These are phyloP conservation scores for Geranomyces michiganensis DNA, from an alignment of 192 early-diverging fungal genomes.

Conservation along the genomic window DNA sequence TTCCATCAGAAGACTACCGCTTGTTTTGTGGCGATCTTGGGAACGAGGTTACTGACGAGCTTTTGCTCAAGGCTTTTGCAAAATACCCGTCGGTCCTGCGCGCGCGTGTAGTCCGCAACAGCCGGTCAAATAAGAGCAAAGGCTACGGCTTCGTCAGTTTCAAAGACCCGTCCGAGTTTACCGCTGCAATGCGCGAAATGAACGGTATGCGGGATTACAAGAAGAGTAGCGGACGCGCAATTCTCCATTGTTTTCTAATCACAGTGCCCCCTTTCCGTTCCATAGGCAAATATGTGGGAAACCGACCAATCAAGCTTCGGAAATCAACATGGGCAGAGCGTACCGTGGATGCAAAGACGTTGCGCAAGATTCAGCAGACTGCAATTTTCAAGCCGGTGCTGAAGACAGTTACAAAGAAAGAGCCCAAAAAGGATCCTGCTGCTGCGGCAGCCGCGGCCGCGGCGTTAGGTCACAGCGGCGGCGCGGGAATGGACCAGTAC, in stretches of 20 bases:
- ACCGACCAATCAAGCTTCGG: conserved; percentile 89
- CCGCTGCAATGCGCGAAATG: conserved; percentile 92
- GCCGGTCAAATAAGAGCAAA: conserved; percentile 79
- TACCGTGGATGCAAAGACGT: conserved; percentile 71
- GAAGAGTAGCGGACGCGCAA: too few species aligned
- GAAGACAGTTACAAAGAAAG: conserved; percentile 15
- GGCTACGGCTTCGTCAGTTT: conserved; percentile 97
- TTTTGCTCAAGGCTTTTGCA: conserved; percentile 76
- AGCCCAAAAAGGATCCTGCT: too few species aligned
- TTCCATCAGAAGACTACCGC: conserved; percentile 75
- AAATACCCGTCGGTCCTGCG: conserved; percentile 85
- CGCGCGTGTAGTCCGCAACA: conserved; percentile 84
- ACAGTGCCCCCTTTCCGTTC: neutral
- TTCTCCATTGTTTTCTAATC: too few species aligned
- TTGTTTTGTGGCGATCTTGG: conserved; percentile 94
- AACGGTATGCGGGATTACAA: conserved; percentile 62
- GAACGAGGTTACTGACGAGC: conserved; percentile 87
- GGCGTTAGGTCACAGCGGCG: too few species aligned
- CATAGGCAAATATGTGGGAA: conserved; percentile 91
- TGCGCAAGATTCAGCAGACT: conserved; percentile 29
- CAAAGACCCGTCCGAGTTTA: conserved; percentile 87
- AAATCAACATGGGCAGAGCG: conserved; percentile 94
- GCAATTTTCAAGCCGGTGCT: conserved; percentile 30
- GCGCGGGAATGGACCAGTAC: too few species aligned
- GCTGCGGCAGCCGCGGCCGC: too few species aligned